These are phyloP conservation scores for Hydnum rufescens DNA, from an alignment of 768 basidiomycete genomes.

Conservation along the genomic window DNA sequence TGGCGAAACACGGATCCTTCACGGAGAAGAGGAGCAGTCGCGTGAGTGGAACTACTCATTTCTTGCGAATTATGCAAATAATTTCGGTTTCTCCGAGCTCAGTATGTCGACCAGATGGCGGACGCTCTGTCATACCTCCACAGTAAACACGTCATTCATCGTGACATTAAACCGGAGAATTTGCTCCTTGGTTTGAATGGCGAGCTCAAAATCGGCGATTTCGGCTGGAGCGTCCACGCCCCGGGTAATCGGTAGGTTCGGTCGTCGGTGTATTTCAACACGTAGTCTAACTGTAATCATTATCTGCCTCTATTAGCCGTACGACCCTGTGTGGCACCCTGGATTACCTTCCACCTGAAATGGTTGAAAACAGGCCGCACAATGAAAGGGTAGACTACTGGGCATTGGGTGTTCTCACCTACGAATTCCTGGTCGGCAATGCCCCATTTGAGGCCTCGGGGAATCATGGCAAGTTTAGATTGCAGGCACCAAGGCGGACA, in stretches of 20 bases:
- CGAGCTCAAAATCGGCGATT: constrained; percentile 95
- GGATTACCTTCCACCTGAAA: constrained; percentile 85
- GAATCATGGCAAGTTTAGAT: constrained; percentile 2
- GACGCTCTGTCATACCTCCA: constrained; percentile 88
- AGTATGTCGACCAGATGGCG: constrained; percentile 96
- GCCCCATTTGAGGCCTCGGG: constrained; percentile 26
- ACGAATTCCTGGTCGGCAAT: constrained; percentile 26
- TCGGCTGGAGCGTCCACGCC: constrained; percentile 97
- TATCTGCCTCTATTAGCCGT: constrained; percentile 21
- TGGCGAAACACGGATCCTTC: constrained; percentile 71
- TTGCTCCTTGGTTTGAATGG: constrained; percentile 84
- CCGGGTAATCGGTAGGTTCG: constrained; percentile 46
- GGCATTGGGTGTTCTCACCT: constrained; percentile 28
- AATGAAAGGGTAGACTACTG: constrained; percentile 27
- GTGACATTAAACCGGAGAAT: constrained; percentile 99
- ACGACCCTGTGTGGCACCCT: constrained; percentile 88
- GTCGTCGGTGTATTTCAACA: neutral
- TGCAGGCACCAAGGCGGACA: too few species aligned
- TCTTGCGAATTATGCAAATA: neutral
- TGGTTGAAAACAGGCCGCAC: constrained; percentile 26
- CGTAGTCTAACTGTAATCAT: neutral
- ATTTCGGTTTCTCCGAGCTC: constrained; percentile 5
- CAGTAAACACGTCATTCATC: constrained; percentile 90
- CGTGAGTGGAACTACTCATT: constrained; percentile 15
- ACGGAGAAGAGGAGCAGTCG: constrained; percentile 65